Evolutionary conservation across 2,329 filamentous ascomycete genomes (phyloP).

Genomic region (Penicillium janthinellum): DNA sequence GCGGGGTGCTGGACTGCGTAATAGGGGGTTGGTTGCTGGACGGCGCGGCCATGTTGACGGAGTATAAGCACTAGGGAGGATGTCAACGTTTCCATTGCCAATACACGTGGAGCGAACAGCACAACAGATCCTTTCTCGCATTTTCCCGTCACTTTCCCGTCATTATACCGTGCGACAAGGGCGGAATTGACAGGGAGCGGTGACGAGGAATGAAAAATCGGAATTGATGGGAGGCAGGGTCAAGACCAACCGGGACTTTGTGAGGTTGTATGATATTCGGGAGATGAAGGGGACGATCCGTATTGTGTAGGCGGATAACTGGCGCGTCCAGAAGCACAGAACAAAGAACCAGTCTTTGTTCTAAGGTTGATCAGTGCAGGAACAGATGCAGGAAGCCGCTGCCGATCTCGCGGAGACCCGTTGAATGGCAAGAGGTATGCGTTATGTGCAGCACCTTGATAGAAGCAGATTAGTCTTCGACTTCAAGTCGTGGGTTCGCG

Average conservation of each 20-base stretch:
- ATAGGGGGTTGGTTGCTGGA: slow-evolving; percentile 29
- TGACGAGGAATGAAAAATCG: not conserved
- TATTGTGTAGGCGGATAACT: slow-evolving; percentile 7
- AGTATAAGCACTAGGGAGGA: slow-evolving; percentile 11
- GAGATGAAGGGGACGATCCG: not conserved
- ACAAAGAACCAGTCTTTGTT: slow-evolving; percentile 25
- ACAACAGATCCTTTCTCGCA: not conserved
- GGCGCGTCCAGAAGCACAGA: slow-evolving; percentile 4
- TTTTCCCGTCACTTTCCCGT: not conserved
- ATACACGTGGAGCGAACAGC: not conserved
- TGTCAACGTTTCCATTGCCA: not conserved
- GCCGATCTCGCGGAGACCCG: slow-evolving; percentile 11
- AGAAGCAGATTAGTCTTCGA: slow-evolving; percentile 1
- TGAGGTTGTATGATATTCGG: slow-evolving; percentile 16
- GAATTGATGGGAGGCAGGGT: not conserved
- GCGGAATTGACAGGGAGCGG: not conserved
- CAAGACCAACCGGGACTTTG: not conserved
- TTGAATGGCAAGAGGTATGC: slow-evolving; percentile 9
- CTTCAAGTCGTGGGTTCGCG: too few species aligned
- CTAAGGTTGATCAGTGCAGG: slow-evolving; percentile 11
- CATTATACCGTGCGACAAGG: too few species aligned
- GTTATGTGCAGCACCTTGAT: slow-evolving; percentile 20
- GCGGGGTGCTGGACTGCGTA: slow-evolving; percentile 44
- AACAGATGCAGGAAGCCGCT: not conserved
- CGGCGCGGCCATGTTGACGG: slow-evolving; percentile 49